Evolutionary conservation across 768 basidiomycete species (phyloP).

Genomic region (Russula abietina): DNA sequence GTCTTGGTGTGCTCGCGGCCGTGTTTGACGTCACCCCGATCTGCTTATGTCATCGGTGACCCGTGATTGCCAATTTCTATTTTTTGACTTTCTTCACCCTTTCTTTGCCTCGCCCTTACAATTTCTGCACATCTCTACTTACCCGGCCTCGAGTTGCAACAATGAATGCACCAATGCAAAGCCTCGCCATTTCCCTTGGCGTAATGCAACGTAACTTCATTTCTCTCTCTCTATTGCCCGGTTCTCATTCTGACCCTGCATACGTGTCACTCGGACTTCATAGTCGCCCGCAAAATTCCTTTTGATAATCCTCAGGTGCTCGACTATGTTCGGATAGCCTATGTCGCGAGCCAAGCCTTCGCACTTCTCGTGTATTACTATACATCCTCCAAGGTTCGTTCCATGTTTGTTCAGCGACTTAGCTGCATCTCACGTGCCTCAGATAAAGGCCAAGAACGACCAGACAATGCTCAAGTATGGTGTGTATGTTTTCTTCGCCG

Average conservation of each 20-base stretch:
- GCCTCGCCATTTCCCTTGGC: constrained; percentile 83
- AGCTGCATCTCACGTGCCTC: constrained; percentile 8
- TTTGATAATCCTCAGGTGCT: constrained; percentile 85
- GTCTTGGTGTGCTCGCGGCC: not conserved
- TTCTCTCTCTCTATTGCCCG: not conserved
- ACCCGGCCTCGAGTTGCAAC: not conserved
- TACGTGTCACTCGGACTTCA: constrained; percentile 15
- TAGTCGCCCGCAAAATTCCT: constrained; percentile 86
- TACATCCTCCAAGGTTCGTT: constrained; percentile 60
- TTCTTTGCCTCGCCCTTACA: not conserved
- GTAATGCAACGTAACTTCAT: constrained; percentile 74
- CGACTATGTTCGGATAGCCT: constrained; percentile 76
- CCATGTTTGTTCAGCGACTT: not conserved
- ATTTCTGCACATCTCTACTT: not conserved
- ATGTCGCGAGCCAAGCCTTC: constrained; percentile 67
- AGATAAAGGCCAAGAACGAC: constrained; percentile 96
- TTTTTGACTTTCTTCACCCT: too few species aligned
- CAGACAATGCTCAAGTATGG: constrained; percentile 94
- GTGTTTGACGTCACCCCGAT: not conserved
- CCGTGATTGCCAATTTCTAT: not conserved
- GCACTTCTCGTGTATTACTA: constrained; percentile 77
- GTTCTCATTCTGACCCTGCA: constrained; percentile 9
- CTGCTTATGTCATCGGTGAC: not conserved
- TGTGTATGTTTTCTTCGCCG: constrained; percentile 32
- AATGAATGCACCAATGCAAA: constrained; percentile 33